Conservation (phyloP, 148 eudicot species). For the Spergularia marina region DNA sequence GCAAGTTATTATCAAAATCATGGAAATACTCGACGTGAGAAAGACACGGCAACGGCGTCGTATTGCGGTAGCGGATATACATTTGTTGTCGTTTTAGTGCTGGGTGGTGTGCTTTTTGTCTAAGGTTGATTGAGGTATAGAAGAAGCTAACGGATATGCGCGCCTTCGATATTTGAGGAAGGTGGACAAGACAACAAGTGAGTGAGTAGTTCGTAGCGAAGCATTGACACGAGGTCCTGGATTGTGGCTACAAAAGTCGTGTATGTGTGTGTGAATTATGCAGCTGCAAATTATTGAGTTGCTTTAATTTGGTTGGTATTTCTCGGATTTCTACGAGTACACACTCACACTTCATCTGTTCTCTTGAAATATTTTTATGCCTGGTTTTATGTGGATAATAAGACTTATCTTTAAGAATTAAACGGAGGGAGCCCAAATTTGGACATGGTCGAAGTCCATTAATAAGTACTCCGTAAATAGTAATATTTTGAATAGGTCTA, state of each 20-base stretch:
- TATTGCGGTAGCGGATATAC: constrained; percentile 1
- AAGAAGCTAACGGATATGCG: constrained; percentile 4
- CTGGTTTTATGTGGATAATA: no score
- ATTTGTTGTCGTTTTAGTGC: background rate
- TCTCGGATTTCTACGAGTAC: no score
- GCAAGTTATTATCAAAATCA: constrained; percentile 14
- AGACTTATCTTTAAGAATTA: no score
- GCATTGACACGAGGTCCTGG: background rate
- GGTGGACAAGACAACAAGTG: background rate
- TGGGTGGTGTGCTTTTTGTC: background rate
- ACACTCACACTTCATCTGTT: no score
- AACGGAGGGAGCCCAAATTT: no score
- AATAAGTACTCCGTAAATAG: no score
- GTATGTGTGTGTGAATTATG: background rate
- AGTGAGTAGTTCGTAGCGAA: background rate
- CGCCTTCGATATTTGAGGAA: background rate
- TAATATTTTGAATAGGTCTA: no score
- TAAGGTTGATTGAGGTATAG: background rate
- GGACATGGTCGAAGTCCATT: no score
- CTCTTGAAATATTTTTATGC: no score
- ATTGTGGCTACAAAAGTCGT: background rate
- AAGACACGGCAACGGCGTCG: constrained; percentile 22
- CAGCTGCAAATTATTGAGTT: no score
- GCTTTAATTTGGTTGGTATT: no score
- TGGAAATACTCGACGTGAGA: constrained; percentile 1